These are phyloP conservation scores for Kingdonia uniflora DNA, from an alignment of 164 flowering plant species.

Conservation along the genomic window DNA sequence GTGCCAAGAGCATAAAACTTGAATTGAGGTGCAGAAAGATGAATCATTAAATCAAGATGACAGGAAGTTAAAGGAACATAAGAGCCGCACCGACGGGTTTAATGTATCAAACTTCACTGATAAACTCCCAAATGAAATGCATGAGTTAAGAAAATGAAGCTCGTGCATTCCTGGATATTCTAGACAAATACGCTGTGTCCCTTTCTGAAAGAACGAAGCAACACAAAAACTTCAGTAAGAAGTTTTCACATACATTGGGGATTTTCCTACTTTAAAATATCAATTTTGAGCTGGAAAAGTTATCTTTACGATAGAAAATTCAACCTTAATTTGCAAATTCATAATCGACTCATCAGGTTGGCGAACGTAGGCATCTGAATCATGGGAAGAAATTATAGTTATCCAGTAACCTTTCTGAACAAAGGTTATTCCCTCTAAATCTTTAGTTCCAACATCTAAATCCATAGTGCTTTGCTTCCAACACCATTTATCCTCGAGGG, in stretches of 20 bases:
- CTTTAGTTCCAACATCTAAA: constrained; percentile 76
- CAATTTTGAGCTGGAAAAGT: no score
- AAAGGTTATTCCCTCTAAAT: constrained; percentile 53
- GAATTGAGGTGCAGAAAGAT: constrained; percentile 3
- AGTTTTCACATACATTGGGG: no score
- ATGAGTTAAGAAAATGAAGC: constrained; percentile 73
- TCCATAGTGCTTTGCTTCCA: constrained; percentile 70
- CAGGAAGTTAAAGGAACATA: background rate
- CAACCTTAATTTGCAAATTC: constrained; percentile 68
- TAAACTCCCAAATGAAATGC: constrained; percentile 80
- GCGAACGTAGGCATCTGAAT: constrained; percentile 54
- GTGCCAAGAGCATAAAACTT: constrained; percentile 14
- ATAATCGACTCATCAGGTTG: constrained; percentile 43
- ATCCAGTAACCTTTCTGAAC: constrained; percentile 89
- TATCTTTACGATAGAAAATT: constrained; percentile 1
- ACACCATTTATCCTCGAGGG: constrained; percentile 81
- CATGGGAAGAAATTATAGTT: constrained; percentile 66
- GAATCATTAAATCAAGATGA: background rate
- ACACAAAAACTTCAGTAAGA: constrained; percentile 1
- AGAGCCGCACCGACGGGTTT: constrained; percentile 35
- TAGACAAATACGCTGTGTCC: constrained; percentile 64
- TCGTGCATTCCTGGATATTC: constrained; percentile 79
- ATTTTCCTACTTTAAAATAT: no score
- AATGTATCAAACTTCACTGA: constrained; percentile 59
- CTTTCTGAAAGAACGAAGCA: constrained; percentile 50